phyloP scores from a whole-genome alignment of 2,329 filamentous ascomycete genomes.

The Camptophora hylomeconis region DNA sequence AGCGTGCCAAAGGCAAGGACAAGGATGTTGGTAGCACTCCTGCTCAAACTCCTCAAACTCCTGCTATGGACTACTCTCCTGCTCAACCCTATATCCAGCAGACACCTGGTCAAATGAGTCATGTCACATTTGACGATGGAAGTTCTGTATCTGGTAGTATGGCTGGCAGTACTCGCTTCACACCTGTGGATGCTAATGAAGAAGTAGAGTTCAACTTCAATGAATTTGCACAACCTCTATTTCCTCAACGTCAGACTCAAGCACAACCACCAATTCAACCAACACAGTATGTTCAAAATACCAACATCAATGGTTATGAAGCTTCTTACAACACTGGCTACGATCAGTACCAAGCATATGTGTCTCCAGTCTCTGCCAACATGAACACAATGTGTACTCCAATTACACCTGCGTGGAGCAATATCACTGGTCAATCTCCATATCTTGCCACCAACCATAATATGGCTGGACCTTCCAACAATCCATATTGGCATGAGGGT shows the following conservation, averaged over 20 bases:
- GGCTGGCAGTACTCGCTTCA: conserved; percentile 7
- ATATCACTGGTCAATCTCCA: conserved; percentile 16
- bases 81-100: conserved; percentile 32
- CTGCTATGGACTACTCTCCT: conserved; percentile 31
- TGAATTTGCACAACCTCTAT: conserved; percentile 13
- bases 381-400: conserved; percentile 14
- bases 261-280: conserved; percentile 10
- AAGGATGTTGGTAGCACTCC: conserved; percentile 35
- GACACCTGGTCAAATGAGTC: conserved; percentile 15
- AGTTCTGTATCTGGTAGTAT: conserved; percentile 16
- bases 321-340: conserved; percentile 11
- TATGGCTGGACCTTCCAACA: conserved; percentile 10
- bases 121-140: conserved; percentile 16
- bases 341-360: too few relatives aligned
- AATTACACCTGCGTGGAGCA: conserved; percentile 16
- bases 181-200: conserved; percentile 15
- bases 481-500: conserved; percentile 8
- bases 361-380: conserved; percentile 8
- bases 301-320: conserved; percentile 7
- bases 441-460: conserved; percentile 10
- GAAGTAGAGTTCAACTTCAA: conserved; percentile 10
- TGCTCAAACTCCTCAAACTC: conserved; percentile 45
- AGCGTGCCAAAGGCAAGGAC: conserved; percentile 84
- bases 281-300: conserved; percentile 9
- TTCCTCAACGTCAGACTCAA: conserved; percentile 9